These are phyloP conservation scores for Iberis pinnata DNA, from an alignment of 345 rosid genomes.

Conservation along the genomic window DNA sequence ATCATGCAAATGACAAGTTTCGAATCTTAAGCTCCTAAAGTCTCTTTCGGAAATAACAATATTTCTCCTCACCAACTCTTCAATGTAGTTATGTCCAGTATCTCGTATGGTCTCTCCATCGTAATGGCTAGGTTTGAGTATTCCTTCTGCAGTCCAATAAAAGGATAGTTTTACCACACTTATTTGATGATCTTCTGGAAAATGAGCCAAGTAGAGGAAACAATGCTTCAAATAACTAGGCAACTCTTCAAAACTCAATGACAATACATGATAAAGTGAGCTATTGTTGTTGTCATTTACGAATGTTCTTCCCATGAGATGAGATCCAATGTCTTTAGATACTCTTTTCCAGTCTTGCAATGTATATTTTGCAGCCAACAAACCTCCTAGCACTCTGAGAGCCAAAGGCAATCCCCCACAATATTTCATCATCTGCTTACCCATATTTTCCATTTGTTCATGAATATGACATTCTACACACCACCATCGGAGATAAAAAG, in stretches of 20 bases:
- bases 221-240: constrained; percentile 1
- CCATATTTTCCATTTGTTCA: neutral
- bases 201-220: constrained; percentile 8
- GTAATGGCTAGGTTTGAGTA: neutral
- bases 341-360: neutral
- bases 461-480: neutral
- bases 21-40: neutral
- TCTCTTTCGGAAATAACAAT: constrained; percentile 28
- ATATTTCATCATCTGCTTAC: constrained; percentile 3
- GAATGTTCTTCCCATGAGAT: neutral
- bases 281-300: too few relatives aligned
- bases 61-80: constrained; percentile 6
- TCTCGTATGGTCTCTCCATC: constrained; percentile 20
- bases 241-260: constrained; percentile 14
- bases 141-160: constrained; percentile 41
- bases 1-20: constrained; percentile 7
- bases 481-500: neutral
- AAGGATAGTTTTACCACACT: constrained; percentile 4
- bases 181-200: constrained; percentile 28
- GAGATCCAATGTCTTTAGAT: too few relatives aligned
- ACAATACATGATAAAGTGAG: neutral
- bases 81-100: constrained; percentile 2
- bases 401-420: constrained; percentile 17
- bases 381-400: constrained; percentile 3
- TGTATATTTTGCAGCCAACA: neutral